A percentile compares a stretch with the other conserved stretches of the same genome.
These are phyloP conservation scores for Teratosphaeriaceae sp. DNA, from an alignment of 2,329 filamentous ascomycete genomes.

Conservation along the genomic window DNA sequence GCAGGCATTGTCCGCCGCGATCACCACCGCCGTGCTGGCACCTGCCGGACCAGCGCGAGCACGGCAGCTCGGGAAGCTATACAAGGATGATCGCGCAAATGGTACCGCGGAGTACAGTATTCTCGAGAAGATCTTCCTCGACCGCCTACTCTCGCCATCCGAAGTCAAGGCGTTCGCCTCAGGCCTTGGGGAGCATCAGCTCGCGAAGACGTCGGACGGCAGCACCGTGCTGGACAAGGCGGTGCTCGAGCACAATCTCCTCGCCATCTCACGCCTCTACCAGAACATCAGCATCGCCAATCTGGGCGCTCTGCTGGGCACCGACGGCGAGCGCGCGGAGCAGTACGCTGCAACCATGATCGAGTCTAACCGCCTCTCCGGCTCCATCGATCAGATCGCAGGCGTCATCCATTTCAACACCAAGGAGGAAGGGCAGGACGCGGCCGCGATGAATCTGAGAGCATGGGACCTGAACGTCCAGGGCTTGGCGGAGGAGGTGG, in stretches of 20 bases:
- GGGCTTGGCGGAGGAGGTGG: constrained; percentile 79
- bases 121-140: constrained; percentile 95
- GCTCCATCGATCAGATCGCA: constrained; percentile 91
- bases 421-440: constrained; percentile 51
- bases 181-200: constrained; percentile 76
- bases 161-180: constrained; percentile 84
- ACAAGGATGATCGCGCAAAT: constrained; percentile 82
- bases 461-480: constrained; percentile 89
- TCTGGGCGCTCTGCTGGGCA: constrained; percentile 68
- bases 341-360: constrained; percentile 92
- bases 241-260: constrained; percentile 91
- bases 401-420: constrained; percentile 81
- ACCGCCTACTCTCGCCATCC: constrained; percentile 70
- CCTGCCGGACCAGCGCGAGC: constrained; percentile 83
- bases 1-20: constrained; percentile 75
- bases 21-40: constrained; percentile 86
- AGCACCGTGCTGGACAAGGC: constrained; percentile 89
- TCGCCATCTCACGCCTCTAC: constrained; percentile 64
- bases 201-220: constrained; percentile 83
- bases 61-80: constrained; percentile 71
- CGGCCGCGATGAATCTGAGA: constrained; percentile 60
- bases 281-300: constrained; percentile 53
- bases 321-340: constrained; percentile 77
- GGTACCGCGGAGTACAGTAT: constrained; percentile 77
- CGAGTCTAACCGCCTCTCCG: constrained; percentile 81